phyloP scores from a whole-genome alignment of 2,329 filamentous ascomycete species.

The Penicillium digitatum region DNA sequence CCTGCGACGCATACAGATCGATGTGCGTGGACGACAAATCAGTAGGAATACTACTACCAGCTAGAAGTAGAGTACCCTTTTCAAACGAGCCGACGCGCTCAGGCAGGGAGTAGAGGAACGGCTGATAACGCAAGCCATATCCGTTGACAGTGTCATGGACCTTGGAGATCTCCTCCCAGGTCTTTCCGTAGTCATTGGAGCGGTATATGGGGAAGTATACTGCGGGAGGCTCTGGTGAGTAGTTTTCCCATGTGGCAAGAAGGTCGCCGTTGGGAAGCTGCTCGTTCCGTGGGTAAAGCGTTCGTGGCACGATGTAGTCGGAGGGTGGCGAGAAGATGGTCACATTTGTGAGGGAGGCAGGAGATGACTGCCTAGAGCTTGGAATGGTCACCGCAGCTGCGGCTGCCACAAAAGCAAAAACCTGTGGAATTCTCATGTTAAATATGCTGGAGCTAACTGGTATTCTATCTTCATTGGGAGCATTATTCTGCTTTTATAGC shows the following conservation, averaged over 20 bases:
- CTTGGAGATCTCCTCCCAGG: conserved; percentile 61
- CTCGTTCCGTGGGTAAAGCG: conserved; percentile 51
- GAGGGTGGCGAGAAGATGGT: conserved; percentile 45
- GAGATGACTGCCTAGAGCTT: conserved; percentile 13
- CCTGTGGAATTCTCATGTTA: conserved; percentile 15
- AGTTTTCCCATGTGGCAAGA: conserved; percentile 55
- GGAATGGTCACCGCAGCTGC: conserved; percentile 10
- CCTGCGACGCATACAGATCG: conserved; percentile 63
- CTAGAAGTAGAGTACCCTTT: conserved; percentile 60
- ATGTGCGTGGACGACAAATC: conserved; percentile 62
- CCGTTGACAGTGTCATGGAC: conserved; percentile 62
- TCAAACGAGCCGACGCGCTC: conserved; percentile 55
- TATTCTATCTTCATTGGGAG: not conserved
- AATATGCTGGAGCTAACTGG: not conserved
- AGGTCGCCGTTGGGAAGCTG: conserved; percentile 46
- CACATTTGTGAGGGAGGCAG: conserved; percentile 27
- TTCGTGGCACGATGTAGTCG: conserved; percentile 46
- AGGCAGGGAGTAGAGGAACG: conserved; percentile 62
- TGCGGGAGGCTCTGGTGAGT: conserved; percentile 51
- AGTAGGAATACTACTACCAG: conserved; percentile 53
- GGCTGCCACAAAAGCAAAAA: conserved; percentile 11
- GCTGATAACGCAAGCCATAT: conserved; percentile 66
- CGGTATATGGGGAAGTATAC: conserved; percentile 52
- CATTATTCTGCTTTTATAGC: conserved; percentile 4
- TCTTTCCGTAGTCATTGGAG: conserved; percentile 53